A percentile compares a stretch with the other conserved stretches of the same genome.
phyloP scores from a whole-genome alignment of 2,329 filamentous ascomycete species.

The Aspergillus sp. region DNA sequence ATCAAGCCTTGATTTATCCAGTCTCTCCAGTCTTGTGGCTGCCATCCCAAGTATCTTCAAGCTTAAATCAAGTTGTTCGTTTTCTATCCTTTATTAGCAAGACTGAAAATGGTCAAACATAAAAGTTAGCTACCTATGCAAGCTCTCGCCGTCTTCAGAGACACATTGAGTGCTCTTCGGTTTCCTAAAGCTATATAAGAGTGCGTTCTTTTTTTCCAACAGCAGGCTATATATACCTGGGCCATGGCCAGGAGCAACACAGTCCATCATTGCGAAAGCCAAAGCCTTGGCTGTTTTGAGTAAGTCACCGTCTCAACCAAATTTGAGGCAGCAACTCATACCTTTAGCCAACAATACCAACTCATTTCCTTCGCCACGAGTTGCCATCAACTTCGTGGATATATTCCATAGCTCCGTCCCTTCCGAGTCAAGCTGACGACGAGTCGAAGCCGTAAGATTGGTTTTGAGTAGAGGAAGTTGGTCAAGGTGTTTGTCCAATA shows the following conservation, averaged over 20 bases:
- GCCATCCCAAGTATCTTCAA: slow-evolving; percentile 60
- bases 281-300: slow-evolving; percentile 46
- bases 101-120: slow-evolving; percentile 6
- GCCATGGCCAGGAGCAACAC: slow-evolving; percentile 32
- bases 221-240: slow-evolving; percentile 6
- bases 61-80: slow-evolving; percentile 53
- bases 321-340: slow-evolving; percentile 3
- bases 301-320: not conserved
- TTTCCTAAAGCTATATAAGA: slow-evolving; percentile 27
- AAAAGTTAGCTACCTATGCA: slow-evolving; percentile 52
- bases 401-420: slow-evolving; percentile 37
- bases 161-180: slow-evolving; percentile 60
- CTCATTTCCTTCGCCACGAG: slow-evolving; percentile 4
- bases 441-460: slow-evolving; percentile 3
- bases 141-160: slow-evolving; percentile 59
- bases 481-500: slow-evolving; percentile 14
- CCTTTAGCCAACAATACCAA: slow-evolving; percentile 13
- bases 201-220: not conserved
- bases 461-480: slow-evolving; percentile 6
- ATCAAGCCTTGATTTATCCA: slow-evolving; percentile 11
- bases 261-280: slow-evolving; percentile 64
- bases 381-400: slow-evolving; percentile 19
- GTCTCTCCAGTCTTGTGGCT: slow-evolving; percentile 49
- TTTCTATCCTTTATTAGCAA: slow-evolving; percentile 35
- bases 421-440: slow-evolving; percentile 21